These are phyloP conservation scores for Penicillium sp. DNA, from an alignment of 2,329 filamentous ascomycete genomes.

Conservation along the genomic window DNA sequence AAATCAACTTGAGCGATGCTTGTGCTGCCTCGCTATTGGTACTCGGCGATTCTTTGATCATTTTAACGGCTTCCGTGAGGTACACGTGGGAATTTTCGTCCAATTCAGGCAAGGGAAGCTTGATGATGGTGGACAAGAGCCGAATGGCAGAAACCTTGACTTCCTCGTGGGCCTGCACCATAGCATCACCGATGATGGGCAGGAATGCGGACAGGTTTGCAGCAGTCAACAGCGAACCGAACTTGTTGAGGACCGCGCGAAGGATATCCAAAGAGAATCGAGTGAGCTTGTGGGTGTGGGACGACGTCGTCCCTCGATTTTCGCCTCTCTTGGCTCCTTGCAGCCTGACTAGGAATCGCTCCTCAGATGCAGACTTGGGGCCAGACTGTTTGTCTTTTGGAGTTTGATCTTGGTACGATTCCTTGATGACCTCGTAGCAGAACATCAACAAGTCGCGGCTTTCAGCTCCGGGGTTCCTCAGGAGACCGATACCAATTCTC, in stretches of 20 bases:
- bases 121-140: conserved; percentile 76
- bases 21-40: conserved; percentile 81
- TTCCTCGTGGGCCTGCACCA: conserved; percentile 81
- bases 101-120: conserved; percentile 67
- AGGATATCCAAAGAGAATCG: conserved; percentile 84
- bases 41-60: conserved; percentile 68
- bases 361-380: conserved; percentile 25
- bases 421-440: conserved; percentile 88
- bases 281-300: conserved; percentile 79
- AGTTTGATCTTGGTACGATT: conserved; percentile 65
- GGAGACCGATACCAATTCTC: conserved; percentile 73
- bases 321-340: conserved; percentile 69
- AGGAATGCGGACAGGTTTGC: conserved; percentile 79
- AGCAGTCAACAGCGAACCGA: conserved; percentile 71
- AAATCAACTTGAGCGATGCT: conserved; percentile 80
- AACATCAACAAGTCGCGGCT: conserved; percentile 83
- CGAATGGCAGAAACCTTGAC: conserved; percentile 84
- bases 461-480: conserved; percentile 72
- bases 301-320: conserved; percentile 65
- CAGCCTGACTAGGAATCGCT: conserved; percentile 69
- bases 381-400: conserved; percentile 27
- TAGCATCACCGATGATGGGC: conserved; percentile 78
- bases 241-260: conserved; percentile 77
- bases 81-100: conserved; percentile 71
- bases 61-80: conserved; percentile 74